Evolutionary conservation across 2,329 filamentous ascomycete genomes (phyloP).

Genomic region (Plenodomus lindquistii): DNA sequence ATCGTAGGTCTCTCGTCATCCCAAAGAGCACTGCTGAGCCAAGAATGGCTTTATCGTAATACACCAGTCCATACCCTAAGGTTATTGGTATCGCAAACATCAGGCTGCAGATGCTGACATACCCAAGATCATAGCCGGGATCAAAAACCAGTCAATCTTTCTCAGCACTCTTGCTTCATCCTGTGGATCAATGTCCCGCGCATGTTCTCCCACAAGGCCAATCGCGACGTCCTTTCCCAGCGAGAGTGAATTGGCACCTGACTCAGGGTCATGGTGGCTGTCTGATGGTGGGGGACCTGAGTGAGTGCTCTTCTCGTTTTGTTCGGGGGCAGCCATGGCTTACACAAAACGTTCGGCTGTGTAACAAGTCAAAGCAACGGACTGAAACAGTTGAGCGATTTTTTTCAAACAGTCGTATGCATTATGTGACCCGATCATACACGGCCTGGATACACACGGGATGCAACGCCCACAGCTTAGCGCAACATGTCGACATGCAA

Average conservation of each 20-base stretch:
- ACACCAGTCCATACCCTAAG: conserved; percentile 66
- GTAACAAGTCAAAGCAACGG: not conserved
- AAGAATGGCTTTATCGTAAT: conserved; percentile 76
- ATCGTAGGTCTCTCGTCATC: conserved; percentile 70
- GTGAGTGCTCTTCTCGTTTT: conserved; percentile 17
- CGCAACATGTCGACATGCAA: conserved; percentile 11
- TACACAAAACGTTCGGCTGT: not conserved
- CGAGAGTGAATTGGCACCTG: conserved; percentile 21
- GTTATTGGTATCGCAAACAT: not conserved
- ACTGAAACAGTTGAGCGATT: not conserved
- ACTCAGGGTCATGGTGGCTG: conserved; percentile 14
- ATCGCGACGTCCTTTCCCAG: conserved; percentile 60
- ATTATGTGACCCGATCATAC: conserved; percentile 12
- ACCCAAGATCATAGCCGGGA: conserved; percentile 64
- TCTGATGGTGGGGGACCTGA: conserved; percentile 10
- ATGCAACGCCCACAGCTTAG: conserved; percentile 19
- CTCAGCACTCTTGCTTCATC: conserved; percentile 61
- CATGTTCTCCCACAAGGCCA: conserved; percentile 62
- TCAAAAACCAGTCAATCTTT: conserved; percentile 70
- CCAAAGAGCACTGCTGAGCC: conserved; percentile 74
- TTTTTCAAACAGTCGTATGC: not conserved
- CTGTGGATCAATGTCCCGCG: conserved; percentile 58
- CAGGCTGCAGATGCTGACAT: conserved; percentile 4
- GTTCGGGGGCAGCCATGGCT: conserved; percentile 1
- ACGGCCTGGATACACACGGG: conserved; percentile 16